Evolutionary conservation across 2,329 filamentous ascomycete genomes (phyloP).

Genomic region (Pseudogymnoascus sp.): DNA sequence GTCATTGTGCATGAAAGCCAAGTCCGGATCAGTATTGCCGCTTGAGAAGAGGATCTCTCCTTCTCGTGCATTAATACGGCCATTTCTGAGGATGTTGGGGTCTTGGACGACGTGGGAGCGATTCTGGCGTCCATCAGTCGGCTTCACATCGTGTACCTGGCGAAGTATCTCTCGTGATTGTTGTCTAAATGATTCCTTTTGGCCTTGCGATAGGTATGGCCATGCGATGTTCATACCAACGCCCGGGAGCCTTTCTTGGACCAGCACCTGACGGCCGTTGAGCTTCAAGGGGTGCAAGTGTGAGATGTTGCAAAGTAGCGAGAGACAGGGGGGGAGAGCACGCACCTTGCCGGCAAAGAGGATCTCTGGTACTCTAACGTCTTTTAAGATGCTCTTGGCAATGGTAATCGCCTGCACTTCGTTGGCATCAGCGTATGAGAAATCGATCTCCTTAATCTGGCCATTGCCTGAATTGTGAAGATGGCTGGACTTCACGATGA

Average conservation of each 20-base stretch:
- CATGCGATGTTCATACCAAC: background rate
- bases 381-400: slow-evolving; percentile 27
- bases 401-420: slow-evolving; percentile 33
- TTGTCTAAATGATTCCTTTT: slow-evolving; percentile 29
- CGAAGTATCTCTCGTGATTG: slow-evolving; percentile 33
- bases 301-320: background rate
- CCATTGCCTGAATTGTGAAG: slow-evolving; percentile 22
- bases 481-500: slow-evolving; percentile 37
- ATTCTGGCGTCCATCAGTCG: slow-evolving; percentile 16
- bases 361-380: slow-evolving; percentile 33
- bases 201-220: background rate
- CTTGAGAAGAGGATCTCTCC: slow-evolving; percentile 31
- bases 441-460: slow-evolving; percentile 28
- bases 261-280: background rate
- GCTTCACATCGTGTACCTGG: slow-evolving; percentile 27
- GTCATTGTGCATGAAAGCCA: slow-evolving; percentile 37
- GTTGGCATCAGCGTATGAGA: slow-evolving; percentile 38
- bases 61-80: slow-evolving; percentile 31
- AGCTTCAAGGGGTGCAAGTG: background rate
- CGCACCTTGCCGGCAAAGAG: slow-evolving; percentile 37
- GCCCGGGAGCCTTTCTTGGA: background rate
- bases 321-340: slow-evolving; percentile 23
- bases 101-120: slow-evolving; percentile 24
- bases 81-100: slow-evolving; percentile 25
- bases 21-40: slow-evolving; percentile 21